Conservation (phyloP, 495 filamentous ascomycete genomes). For the Neurospora tetrasperma region DNA sequence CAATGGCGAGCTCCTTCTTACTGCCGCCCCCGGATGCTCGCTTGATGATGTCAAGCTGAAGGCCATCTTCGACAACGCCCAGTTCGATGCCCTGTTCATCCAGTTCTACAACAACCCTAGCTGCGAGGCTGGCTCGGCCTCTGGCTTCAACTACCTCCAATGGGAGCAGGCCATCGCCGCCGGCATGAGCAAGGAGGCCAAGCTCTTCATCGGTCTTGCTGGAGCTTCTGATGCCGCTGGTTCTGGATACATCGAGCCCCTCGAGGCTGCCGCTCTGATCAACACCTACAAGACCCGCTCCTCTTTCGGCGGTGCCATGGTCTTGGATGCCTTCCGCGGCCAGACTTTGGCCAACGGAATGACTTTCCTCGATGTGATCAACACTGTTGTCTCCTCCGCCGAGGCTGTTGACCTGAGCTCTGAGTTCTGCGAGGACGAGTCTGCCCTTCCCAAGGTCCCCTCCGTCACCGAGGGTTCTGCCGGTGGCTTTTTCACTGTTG, state of each 20-base stretch:
- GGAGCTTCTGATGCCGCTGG: conserved; percentile 31
- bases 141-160: conserved; percentile 49
- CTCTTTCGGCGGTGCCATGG: conserved; percentile 32
- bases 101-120: conserved; percentile 66
- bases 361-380: conserved; percentile 22
- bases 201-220: conserved; percentile 55
- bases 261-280: conserved; percentile 15
- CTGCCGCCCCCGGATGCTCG: conserved; percentile 59
- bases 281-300: conserved; percentile 22
- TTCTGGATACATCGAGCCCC: conserved; percentile 23
- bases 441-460: neutral
- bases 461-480: too few species aligned
- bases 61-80: conserved; percentile 39
- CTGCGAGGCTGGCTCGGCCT: conserved; percentile 35
- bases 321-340: conserved; percentile 31
- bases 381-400: conserved; percentile 4
- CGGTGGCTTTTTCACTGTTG: too few species aligned
- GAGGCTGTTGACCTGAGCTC: conserved; percentile 3
- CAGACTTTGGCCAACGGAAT: conserved; percentile 13
- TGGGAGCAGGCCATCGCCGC: conserved; percentile 49
- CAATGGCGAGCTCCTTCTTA: conserved; percentile 36
- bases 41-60: conserved; percentile 43
- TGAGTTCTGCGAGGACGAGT: neutral
- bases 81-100: conserved; percentile 55
- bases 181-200: conserved; percentile 46